A percentile compares a stretch with the other conserved stretches of the same genome.
Evolutionary conservation across 495 filamentous ascomycete species (phyloP).

Genomic region (Geopyxis carbonaria): DNA sequence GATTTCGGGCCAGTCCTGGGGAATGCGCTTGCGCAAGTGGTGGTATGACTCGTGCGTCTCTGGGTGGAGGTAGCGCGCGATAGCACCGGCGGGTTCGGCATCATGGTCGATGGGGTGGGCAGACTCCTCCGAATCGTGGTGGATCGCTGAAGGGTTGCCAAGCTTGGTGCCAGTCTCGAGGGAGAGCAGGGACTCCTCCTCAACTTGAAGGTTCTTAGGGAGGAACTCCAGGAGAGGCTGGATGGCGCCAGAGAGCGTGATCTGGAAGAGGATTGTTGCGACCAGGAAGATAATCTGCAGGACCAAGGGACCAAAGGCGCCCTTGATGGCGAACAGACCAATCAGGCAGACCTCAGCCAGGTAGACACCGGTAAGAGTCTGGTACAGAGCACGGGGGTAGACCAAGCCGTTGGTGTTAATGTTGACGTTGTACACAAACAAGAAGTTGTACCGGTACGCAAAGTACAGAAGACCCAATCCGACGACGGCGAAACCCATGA

Average conservation of each 20-base stretch:
- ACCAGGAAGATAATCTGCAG: conserved; percentile 70
- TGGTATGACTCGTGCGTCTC: conserved; percentile 59
- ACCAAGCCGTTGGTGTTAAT: conserved; percentile 85
- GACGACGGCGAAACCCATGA: conserved; percentile 71
- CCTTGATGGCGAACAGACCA: conserved; percentile 64
- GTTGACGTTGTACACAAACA: conserved; percentile 70
- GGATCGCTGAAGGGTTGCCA: conserved; percentile 25
- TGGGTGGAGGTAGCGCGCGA: conserved; percentile 60
- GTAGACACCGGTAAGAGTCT: conserved; percentile 78
- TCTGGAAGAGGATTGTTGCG: conserved; percentile 66
- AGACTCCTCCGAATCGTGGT: conserved; percentile 25
- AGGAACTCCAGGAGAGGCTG: conserved; percentile 67
- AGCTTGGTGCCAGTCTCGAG: conserved; percentile 27
- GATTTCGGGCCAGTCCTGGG: conserved; percentile 34
- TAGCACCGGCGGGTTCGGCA: conserved; percentile 12
- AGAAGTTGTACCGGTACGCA: conserved; percentile 85
- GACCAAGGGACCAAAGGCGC: conserved; percentile 56
- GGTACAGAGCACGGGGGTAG: conserved; percentile 80
- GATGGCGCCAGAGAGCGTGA: conserved; percentile 62
- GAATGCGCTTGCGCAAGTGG: conserved; percentile 53
- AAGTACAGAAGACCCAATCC: conserved; percentile 79
- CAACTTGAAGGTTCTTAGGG: conserved; percentile 37
- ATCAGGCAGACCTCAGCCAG: conserved; percentile 72
- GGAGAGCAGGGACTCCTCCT: conserved; percentile 45
- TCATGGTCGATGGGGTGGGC: conserved; percentile 6